Conservation (phyloP, 805 yeast genomes). For the Lipomyces orientalis region DNA sequence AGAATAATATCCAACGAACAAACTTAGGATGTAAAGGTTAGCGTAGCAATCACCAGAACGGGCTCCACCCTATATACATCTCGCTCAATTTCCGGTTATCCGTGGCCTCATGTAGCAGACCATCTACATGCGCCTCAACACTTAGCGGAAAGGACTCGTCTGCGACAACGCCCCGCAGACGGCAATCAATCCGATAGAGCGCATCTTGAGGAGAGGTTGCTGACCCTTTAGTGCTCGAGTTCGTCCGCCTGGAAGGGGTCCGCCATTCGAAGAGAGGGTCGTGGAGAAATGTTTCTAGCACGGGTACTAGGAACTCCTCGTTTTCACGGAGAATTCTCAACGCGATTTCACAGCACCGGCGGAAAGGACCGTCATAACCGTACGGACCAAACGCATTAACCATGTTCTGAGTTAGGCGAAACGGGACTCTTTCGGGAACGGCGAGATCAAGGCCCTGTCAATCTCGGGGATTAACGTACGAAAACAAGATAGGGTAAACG, state of each 20-base stretch:
- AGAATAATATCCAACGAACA: no score
- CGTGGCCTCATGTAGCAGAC: constrained; percentile 80
- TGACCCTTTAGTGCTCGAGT: constrained; percentile 2
- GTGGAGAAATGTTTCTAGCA: constrained; percentile 87
- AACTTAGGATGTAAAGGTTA: neutral
- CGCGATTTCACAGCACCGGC: constrained; percentile 85
- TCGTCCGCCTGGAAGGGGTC: constrained; percentile 41
- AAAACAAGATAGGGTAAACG: constrained; percentile 22
- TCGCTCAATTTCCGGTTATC: constrained; percentile 70
- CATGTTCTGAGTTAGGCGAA: constrained; percentile 85
- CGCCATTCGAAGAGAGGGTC: constrained; percentile 89
- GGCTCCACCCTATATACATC: constrained; percentile 96
- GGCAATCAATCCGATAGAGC: constrained; percentile 22
- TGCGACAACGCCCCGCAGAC: constrained; percentile 23
- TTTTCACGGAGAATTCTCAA: constrained; percentile 71
- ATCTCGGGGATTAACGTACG: constrained; percentile 80
- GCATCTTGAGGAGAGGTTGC: constrained; percentile 34
- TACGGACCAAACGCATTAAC: constrained; percentile 87
- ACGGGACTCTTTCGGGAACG: constrained; percentile 94
- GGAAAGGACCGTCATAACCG: constrained; percentile 88
- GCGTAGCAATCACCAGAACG: constrained; percentile 51
- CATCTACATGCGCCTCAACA: constrained; percentile 91
- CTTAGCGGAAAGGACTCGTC: constrained; percentile 74
- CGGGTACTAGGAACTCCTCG: constrained; percentile 85
- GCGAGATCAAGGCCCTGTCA: constrained; percentile 68